phyloP scores from a whole-genome alignment of 768 basidiomycete genomes.

The Ephemerocybe angulata region DNA sequence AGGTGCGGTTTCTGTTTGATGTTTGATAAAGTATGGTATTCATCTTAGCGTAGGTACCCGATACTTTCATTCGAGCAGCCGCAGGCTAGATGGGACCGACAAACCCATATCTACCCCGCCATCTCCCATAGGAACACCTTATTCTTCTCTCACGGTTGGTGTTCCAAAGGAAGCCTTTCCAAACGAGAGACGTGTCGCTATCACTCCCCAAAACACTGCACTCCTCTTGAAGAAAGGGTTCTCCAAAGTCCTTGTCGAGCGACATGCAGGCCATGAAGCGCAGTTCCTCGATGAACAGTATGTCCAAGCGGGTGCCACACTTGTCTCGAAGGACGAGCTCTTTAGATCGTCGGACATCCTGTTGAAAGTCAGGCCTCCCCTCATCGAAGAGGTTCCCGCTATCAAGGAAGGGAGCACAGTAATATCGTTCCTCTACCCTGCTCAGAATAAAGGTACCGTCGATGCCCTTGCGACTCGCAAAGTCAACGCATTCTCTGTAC shows the following conservation, averaged over 20 bases:
- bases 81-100: conserved; percentile 22
- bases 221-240: conserved; percentile 84
- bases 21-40: too few relatives aligned
- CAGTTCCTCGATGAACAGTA: conserved; percentile 84
- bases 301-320: conserved; percentile 68
- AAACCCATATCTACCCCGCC: conserved; percentile 11
- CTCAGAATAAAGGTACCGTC: conserved; percentile 73
- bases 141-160: conserved; percentile 70
- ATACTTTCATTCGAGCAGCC: too few relatives aligned
- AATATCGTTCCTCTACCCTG: conserved; percentile 81
- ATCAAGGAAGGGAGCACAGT: conserved; percentile 75
- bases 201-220: conserved; percentile 76
- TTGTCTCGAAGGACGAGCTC: conserved; percentile 72
- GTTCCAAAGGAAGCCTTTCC: conserved; percentile 75
- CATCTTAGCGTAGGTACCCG: too few relatives aligned
- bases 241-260: conserved; percentile 65
- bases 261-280: conserved; percentile 63
- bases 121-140: conserved; percentile 46
- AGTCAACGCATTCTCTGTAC: conserved; percentile 67
- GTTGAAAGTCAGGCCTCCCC: conserved; percentile 81
- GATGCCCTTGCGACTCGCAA: conserved; percentile 64
- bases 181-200: conserved; percentile 73
- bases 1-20: too few relatives aligned
- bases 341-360: conserved; percentile 70
- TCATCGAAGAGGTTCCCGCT: conserved; percentile 54